Evolutionary conservation across 805 yeast genomes (phyloP), one percentile per base, ranked within the genome.

Genomic region (Lipomyces yamadae): DNA sequence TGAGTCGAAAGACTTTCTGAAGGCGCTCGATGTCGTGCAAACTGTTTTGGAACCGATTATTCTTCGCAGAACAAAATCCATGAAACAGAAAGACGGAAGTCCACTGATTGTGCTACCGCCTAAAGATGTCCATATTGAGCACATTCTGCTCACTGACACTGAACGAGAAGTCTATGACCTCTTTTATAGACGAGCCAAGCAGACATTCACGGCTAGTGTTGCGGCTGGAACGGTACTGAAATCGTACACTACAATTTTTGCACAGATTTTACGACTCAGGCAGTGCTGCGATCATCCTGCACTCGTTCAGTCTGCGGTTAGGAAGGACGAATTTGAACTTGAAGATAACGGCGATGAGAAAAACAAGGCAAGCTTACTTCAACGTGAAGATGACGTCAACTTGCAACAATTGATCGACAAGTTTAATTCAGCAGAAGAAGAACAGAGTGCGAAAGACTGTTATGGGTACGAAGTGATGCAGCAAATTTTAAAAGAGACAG

Each of bases 231-330:
- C 87, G 66, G 78, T 90, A n/a, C 76, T 90, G 71, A 87, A 85
- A 69, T 85, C 85, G 63, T 94, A 91, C 76, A 86, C 95, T 1
- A 86, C 90, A 35, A 91, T 94, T 71, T 79, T 94, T 71, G 88
- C 95, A 1, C 95, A 91, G 74, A 88, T 94, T 62, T 77, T 94
- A 69, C 81, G 98, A 64, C 81, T 94, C 50, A 82, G 98, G 66
- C 98, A 94, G 76, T 84, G 89, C 0, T 94, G 98, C 75, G 92
- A 97, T 74, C 97, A 94, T 75, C 83, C 89, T 18, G 86, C 85
- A 62, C 79, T 93, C 64, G 83, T 92, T 0, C 82, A 83, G 2
- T 78, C 84, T 8, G 78, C 65, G 8, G 60, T 60, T 18, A 48
- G 81, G 1, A 76, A 76, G 53, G 82, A 81, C 67, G 88, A 85